phyloP scores from a whole-genome alignment of 345 rosid genomes.

The Citrus medica region DNA sequence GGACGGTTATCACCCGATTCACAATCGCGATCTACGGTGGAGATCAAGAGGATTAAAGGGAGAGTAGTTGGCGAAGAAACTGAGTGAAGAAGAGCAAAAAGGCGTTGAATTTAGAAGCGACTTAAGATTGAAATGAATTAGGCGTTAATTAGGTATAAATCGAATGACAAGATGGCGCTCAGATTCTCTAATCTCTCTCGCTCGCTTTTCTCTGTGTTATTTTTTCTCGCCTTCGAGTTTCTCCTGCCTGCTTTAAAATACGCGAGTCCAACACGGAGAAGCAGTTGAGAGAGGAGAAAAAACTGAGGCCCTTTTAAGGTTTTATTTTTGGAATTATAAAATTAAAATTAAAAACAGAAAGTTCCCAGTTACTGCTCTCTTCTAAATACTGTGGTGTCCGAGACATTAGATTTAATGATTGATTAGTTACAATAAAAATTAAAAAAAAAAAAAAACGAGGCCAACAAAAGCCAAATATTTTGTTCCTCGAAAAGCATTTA shows the following conservation, averaged over 20 bases:
- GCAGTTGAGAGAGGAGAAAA: slow-evolving; percentile 36
- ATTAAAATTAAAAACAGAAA: neutral
- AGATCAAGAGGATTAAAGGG: slow-evolving; percentile 7
- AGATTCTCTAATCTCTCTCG: slow-evolving; percentile 12
- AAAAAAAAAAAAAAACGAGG: neutral
- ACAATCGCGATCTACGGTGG: slow-evolving; percentile 18
- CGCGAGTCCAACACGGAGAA: slow-evolving; percentile 63
- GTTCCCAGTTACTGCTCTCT: neutral
- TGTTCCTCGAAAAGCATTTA: neutral
- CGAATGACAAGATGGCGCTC: neutral
- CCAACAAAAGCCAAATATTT: slow-evolving; percentile 7
- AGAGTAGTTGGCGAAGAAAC: neutral
- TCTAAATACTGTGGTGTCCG: neutral
- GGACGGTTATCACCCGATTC: slow-evolving; percentile 10
- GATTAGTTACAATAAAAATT: neutral
- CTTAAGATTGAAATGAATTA: slow-evolving; percentile 2
- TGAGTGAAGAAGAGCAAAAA: neutral
- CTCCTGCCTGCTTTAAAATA: slow-evolving; percentile 23
- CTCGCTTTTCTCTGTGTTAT: neutral
- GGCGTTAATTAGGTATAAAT: slow-evolving; percentile 1
- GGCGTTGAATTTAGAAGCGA: neutral
- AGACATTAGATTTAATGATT: neutral
- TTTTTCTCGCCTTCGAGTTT: neutral
- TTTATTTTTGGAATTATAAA: neutral
- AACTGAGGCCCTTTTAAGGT: neutral